Base-by-base conservation (phyloP, 75 land plant species). In the Pinus tabuliformis region DNA sequence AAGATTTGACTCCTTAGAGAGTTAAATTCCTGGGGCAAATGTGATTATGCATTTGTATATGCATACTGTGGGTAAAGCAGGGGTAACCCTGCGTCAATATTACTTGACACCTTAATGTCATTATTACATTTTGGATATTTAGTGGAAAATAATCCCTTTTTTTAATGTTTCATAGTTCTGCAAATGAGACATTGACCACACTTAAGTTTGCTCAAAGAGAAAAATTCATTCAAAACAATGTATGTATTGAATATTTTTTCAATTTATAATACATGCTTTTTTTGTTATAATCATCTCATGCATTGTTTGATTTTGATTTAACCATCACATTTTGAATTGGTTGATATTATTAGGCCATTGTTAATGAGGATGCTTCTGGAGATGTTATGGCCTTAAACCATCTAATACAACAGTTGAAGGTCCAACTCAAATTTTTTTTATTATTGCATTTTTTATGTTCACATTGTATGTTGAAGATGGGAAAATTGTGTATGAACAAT, bases 131-230 rank as follows among this genome's bases (percentile, higher is more conserved):
- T 72, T 77, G 57, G 21, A 37, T 28, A 20, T 59, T 56, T 30
- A 24, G 16, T 26, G 36, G 16, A 59, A 75, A 80, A 12, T 68
- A 65, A 56, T 76, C 6, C n/a, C 33, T 18, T 62, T 58, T 52
- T 6, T 39, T 13, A 16, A 61, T 72, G 15, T 62, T 59, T 73
- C 76, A 74, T 91, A 97, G 99, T 78, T 95, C 84, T 84, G 86
- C 95, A 74, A 70, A 84, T 62, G 99, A 97, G 80, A 97, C 99
- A 58, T 76, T 95, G 73, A 97, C 94, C 85, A 97, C 99, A 76
- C 87, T 97, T 4, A 95, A 91, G 78, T 97, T 97, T 92, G 98
- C 98, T 63, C 99, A 97, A 75, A 87, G 99, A 73, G 95, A 95
- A 60, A 97, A 94, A 81, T 86, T 92, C 61, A 97, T 97, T 77